Percentiles rank a stretch among this genome's conserved stretches.
These are phyloP conservation scores for Arthrobotrys megalospora DNA, from an alignment of 2,329 filamentous ascomycete species.

Conservation along the genomic window DNA sequence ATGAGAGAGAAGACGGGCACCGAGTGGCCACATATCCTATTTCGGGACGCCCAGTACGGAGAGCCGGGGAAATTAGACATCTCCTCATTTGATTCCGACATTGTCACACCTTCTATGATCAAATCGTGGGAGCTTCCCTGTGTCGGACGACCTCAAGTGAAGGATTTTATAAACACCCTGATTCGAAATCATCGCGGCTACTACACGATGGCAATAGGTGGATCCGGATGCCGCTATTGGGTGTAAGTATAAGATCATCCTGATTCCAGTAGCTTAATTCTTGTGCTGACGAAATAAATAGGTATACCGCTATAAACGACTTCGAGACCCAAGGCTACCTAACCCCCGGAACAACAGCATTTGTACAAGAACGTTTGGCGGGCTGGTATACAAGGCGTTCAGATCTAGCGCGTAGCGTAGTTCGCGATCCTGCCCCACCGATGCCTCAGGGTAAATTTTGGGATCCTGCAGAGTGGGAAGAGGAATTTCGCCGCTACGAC, in stretches of 20 bases:
- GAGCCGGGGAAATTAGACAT: constrained; percentile 5
- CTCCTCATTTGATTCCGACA: neutral
- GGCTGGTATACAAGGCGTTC: neutral
- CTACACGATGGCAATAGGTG: constrained; percentile 22
- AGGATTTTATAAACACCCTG: constrained; percentile 17
- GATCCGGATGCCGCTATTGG: constrained; percentile 19
- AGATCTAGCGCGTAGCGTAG: neutral
- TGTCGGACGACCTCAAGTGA: neutral
- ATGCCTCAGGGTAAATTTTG: constrained; percentile 29
- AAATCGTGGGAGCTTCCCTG: neutral
- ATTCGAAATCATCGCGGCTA: neutral
- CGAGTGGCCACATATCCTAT: neutral
- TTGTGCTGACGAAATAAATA: neutral
- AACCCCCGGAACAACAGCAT: neutral
- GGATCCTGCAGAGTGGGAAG: neutral
- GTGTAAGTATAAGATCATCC: constrained; percentile 5
- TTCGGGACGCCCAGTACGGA: constrained; percentile 2
- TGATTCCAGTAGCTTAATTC: neutral
- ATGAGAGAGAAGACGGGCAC: constrained; percentile 4
- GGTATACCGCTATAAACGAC: constrained; percentile 1
- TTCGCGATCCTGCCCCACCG: neutral
- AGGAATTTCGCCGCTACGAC: constrained; percentile 5
- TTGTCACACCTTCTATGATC: constrained; percentile 9
- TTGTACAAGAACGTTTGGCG: neutral
- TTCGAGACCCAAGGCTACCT: neutral